phyloP scores from a whole-genome alignment of 768 basidiomycete species.

The Agaricus subrufescens region DNA sequence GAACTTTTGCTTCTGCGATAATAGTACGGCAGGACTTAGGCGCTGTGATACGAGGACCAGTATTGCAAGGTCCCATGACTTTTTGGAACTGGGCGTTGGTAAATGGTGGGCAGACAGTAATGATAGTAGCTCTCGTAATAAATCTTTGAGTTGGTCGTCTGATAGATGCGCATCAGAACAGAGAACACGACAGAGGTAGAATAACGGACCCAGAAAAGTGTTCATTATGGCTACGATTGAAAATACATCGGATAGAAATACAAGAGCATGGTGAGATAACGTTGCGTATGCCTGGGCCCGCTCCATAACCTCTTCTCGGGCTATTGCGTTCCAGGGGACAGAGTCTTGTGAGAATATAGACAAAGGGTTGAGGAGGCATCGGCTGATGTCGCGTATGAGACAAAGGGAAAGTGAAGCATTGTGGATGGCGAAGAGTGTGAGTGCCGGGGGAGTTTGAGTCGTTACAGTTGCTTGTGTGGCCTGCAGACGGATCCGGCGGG shows the following conservation, averaged over 20 bases:
- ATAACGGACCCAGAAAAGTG: conserved; percentile 44
- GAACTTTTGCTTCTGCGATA: background rate
- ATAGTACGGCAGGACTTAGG: conserved; percentile 38
- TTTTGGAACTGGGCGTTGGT: conserved; percentile 34
- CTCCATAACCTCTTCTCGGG: conserved; percentile 33
- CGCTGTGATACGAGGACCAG: conserved; percentile 48
- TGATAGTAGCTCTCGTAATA: conserved; percentile 41
- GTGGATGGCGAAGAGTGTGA: conserved; percentile 26
- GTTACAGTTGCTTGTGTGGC: conserved; percentile 15
- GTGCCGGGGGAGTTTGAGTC: conserved; percentile 15
- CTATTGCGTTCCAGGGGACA: conserved; percentile 12
- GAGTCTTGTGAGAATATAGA: conserved; percentile 14
- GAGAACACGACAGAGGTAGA: background rate
- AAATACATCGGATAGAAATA: conserved; percentile 46
- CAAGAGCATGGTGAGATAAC: conserved; percentile 52
- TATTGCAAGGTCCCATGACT: conserved; percentile 41
- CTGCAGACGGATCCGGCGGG: conserved; percentile 34
- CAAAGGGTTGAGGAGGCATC: conserved; percentile 30
- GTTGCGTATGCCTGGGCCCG: conserved; percentile 34
- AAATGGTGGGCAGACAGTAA: conserved; percentile 31
- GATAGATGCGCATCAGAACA: background rate
- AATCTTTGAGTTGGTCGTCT: conserved; percentile 40
- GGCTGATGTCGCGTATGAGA: conserved; percentile 48
- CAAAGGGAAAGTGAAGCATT: conserved; percentile 22
- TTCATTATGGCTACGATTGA: conserved; percentile 38